Evolutionary conservation across 257 asterid species (phyloP).

Genomic region (Fraxinus americana): DNA sequence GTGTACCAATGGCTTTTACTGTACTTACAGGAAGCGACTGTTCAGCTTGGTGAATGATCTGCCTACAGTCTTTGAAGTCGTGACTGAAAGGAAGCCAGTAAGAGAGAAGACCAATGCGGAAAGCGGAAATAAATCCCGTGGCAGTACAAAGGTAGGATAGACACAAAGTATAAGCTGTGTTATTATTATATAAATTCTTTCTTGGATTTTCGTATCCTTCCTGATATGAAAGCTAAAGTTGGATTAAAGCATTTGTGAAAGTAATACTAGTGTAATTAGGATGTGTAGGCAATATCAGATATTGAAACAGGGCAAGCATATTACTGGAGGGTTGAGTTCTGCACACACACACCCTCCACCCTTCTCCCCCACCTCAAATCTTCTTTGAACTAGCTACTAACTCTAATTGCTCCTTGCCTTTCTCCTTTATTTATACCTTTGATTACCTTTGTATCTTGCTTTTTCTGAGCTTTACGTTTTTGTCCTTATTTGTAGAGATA

Average conservation of each 20-base stretch:
- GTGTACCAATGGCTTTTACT: neutral
- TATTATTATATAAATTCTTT: neutral
- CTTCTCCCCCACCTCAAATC: neutral
- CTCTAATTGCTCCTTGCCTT: neutral
- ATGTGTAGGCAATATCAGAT: neutral
- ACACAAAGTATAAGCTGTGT: neutral
- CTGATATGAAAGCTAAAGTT: neutral
- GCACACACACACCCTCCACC: neutral
- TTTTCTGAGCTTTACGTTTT: neutral
- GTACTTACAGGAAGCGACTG: slow-evolving; percentile 71
- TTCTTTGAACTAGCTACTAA: neutral
- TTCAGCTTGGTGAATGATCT: slow-evolving; percentile 89
- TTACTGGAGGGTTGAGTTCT: neutral
- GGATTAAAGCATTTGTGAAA: neutral
- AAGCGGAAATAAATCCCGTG: slow-evolving; percentile 91
- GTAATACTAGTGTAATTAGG: neutral
- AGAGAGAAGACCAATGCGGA: slow-evolving; percentile 91
- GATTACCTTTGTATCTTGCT: neutral
- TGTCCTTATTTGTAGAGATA: slow-evolving; percentile 47
- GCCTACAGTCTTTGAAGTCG: slow-evolving; percentile 84
- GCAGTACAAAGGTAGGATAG: slow-evolving; percentile 67
- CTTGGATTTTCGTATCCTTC: neutral
- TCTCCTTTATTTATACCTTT: neutral
- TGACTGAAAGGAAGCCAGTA: slow-evolving; percentile 72
- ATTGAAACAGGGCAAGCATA: slow-evolving; percentile 4